Percentiles rank a stretch among this genome's conserved stretches.
phyloP scores from a whole-genome alignment of 164 flowering plant genomes.

The Cinnamomum micranthum region DNA sequence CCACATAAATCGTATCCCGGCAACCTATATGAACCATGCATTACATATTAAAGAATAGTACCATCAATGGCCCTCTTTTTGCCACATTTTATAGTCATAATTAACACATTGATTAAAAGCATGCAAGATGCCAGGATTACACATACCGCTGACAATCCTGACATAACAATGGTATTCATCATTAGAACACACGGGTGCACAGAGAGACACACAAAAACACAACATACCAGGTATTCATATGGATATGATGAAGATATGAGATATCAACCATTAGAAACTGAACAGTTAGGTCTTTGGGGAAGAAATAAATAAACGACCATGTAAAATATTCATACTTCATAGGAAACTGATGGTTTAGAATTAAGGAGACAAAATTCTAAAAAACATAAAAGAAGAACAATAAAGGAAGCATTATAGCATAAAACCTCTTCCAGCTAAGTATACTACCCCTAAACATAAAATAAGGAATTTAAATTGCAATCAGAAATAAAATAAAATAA shows the following conservation, averaged over 20 bases:
- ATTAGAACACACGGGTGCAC: not conserved
- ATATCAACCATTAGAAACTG: not conserved
- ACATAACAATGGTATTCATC: not conserved
- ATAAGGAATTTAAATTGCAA: not conserved
- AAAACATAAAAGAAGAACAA: not conserved
- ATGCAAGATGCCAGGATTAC: not conserved
- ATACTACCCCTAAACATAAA: not conserved
- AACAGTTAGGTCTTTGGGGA: not conserved
- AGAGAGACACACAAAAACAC: not conserved
- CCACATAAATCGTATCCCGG: conserved; percentile 97
- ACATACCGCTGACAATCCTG: not conserved
- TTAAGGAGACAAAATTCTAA: not conserved
- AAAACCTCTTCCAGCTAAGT: not conserved
- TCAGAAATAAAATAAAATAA: not conserved
- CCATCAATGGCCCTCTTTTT: not conserved
- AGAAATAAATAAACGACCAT: too few species aligned
- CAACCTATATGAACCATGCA: conserved; percentile 40
- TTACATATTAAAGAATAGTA: not conserved
- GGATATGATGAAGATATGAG: not conserved
- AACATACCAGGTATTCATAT: not conserved
- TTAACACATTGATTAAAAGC: too few species aligned
- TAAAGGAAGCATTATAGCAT: not conserved
- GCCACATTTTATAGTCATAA: not conserved
- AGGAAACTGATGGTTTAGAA: not conserved
- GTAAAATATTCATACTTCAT: not conserved